Evolutionary conservation across 2,329 filamentous ascomycete genomes (phyloP).

Genomic region (Fusarium sp.): DNA sequence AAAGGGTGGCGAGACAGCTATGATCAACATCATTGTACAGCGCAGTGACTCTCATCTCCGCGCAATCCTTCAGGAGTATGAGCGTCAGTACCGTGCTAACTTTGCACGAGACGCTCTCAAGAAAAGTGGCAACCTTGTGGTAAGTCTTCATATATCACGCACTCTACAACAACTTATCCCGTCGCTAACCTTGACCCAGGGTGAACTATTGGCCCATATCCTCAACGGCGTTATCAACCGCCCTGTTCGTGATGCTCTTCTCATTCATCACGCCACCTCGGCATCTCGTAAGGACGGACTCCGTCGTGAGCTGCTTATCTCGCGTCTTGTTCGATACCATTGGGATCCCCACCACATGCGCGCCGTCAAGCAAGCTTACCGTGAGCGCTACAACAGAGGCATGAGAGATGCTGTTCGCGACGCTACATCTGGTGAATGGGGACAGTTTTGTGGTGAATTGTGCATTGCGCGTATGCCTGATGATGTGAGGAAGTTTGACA

Average conservation of each 20-base stretch:
- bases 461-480: conserved; percentile 73
- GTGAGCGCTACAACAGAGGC: conserved; percentile 78
- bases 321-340: conserved; percentile 87
- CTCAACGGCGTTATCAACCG: conserved; percentile 97
- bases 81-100: conserved; percentile 78
- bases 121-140: conserved; percentile 92
- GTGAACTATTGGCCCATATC: conserved; percentile 93
- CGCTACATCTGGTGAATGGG: conserved; percentile 81
- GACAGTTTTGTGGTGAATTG: conserved; percentile 79
- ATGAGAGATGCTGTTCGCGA: conserved; percentile 84
- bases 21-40: conserved; percentile 86
- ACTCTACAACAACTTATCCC: background rate
- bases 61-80: conserved; percentile 83
- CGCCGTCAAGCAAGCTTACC: conserved; percentile 83
- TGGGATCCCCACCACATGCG: conserved; percentile 90
- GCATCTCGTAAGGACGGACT: conserved; percentile 77
- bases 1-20: conserved; percentile 86
- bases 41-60: conserved; percentile 85
- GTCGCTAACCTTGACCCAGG: conserved; percentile 65
- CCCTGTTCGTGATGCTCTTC: conserved; percentile 90
- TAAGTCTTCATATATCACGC: conserved; percentile 64
- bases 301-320: conserved; percentile 88
- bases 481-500: conserved; percentile 67
- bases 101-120: conserved; percentile 89
- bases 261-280: conserved; percentile 90